Percentiles rank a stretch among this genome's conserved stretches.
Evolutionary conservation across 176 grass and related monocot species (phyloP).

Genomic region (Typha latifolia): DNA sequence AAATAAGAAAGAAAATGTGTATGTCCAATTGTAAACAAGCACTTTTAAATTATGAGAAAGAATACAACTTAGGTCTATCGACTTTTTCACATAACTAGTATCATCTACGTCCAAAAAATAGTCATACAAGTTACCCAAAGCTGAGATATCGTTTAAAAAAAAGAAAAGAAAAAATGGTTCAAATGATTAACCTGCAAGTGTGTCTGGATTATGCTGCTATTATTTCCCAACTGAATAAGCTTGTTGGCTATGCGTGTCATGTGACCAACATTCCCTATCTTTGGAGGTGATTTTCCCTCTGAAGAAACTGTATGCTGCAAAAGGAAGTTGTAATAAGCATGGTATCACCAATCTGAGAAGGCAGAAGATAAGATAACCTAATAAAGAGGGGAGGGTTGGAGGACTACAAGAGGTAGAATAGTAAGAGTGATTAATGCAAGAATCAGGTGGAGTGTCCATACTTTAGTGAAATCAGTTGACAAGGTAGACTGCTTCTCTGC

Average conservation of each 20-base stretch:
- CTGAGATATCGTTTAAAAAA: neutral
- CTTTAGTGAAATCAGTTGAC: conserved; percentile 59
- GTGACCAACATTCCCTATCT: conserved; percentile 91
- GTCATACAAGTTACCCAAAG: conserved; percentile 4
- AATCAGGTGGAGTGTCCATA: conserved; percentile 24
- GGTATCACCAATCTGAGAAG: neutral
- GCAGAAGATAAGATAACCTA: neutral
- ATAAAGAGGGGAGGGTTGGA: neutral
- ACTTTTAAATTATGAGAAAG: neutral
- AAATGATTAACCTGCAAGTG: conserved; percentile 56
- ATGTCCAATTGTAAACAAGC: neutral
- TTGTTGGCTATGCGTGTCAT: conserved; percentile 92
- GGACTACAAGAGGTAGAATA: neutral
- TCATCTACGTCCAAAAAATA: neutral
- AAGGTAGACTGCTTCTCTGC: conserved; percentile 59
- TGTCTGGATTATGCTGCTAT: conserved; percentile 49
- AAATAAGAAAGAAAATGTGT: conserved; percentile 7
- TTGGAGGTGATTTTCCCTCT: conserved; percentile 67
- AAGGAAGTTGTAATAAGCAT: neutral
- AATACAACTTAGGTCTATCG: neutral
- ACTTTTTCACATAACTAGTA: neutral
- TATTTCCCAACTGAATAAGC: conserved; percentile 72
- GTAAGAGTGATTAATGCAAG: neutral
- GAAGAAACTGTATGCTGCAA: conserved; percentile 58
- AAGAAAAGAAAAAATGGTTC: neutral